These are phyloP conservation scores for Eucalyptus fibrosa DNA, from an alignment of 345 rosid genomes.

Conservation along the genomic window DNA sequence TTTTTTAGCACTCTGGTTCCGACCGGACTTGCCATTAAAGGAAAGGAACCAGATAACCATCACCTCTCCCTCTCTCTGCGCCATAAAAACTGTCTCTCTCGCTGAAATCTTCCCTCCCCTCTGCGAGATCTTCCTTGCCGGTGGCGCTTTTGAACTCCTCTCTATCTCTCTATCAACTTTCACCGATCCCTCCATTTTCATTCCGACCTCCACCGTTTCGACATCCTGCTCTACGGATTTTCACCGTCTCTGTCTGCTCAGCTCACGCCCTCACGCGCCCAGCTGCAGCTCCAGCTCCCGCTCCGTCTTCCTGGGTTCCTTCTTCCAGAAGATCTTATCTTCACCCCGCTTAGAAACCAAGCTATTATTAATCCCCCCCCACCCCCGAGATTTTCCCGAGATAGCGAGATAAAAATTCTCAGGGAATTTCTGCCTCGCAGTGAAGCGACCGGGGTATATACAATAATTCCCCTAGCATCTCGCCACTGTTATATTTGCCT, in stretches of 20 bases:
- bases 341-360: slow-evolving; percentile 44
- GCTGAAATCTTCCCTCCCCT: background rate
- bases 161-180: background rate
- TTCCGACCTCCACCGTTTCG: background rate
- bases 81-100: background rate
- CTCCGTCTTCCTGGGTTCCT: slow-evolving; percentile 25
- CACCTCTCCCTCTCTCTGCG: background rate
- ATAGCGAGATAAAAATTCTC: slow-evolving; percentile 24
- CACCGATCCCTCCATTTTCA: background rate
- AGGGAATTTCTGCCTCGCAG: background rate
- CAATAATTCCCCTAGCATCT: background rate
- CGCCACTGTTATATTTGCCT: background rate
- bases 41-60: background rate
- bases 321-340: slow-evolving; percentile 75
- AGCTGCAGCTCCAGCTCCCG: background rate
- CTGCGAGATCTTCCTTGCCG: slow-evolving; percentile 24
- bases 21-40: background rate
- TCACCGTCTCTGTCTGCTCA: background rate
- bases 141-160: slow-evolving; percentile 7
- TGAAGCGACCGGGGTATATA: background rate
- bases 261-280: background rate
- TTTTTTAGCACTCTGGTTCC: background rate
- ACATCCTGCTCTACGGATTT: background rate
- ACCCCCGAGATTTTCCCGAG: background rate
- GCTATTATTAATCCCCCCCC: slow-evolving; percentile 1